Base-by-base conservation (phyloP, 768 basidiomycete genomes). In the Tephrocybe rancida region DNA sequence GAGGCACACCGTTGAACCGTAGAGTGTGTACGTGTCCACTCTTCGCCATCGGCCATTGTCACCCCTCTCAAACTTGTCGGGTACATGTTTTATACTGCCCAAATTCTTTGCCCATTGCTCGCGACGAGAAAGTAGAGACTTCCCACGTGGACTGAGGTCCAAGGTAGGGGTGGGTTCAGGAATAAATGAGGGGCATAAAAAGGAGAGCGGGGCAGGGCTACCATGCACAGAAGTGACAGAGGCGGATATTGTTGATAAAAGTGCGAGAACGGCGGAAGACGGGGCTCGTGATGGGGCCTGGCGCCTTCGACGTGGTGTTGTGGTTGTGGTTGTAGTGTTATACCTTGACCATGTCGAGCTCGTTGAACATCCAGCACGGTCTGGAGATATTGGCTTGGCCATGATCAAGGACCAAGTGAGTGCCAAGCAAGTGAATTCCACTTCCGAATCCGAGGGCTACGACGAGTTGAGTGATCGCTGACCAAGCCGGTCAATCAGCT, bases 1-100 rank as follows among this genome's bases (percentile, higher is more conserved):
- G n/a, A 71, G 55, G 63, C 86, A 81, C 34, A 86, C 73, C 13
- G 84, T 81, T n/a, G 84, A 85, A n/a, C 89, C 88, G 60, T 85
- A 88, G 34, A 89, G 69, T 11, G 84, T 80, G 71, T 85, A 90
- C 24, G 64, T 59, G 8, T 73, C 70, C 2, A 79, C 73, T 64
- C 75, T 81, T 38, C 78, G 76, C 87, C 87, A 89, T 49, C 72
- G 59, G 3, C 79, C 82, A 70, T 87, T 84, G 10, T 67, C 32
- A n/a, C 72, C 82, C 58, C 73, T 63, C 34, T 72, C 68, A 64
- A 77, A 90, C 62, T 71, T 82, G 62, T 81, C 77, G 24, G 88
- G 83, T n/a, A 89, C 52, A 49, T 63, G 63, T 52, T 67, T 64
- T 34, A 54, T 27, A 46, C 43, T 32, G 60, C 5, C 18, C 18